Evolutionary conservation across 192 early-diverging fungal species (phyloP), one percentile per base, ranked within the genome.

Genomic region (Chytriomyces sp.): DNA sequence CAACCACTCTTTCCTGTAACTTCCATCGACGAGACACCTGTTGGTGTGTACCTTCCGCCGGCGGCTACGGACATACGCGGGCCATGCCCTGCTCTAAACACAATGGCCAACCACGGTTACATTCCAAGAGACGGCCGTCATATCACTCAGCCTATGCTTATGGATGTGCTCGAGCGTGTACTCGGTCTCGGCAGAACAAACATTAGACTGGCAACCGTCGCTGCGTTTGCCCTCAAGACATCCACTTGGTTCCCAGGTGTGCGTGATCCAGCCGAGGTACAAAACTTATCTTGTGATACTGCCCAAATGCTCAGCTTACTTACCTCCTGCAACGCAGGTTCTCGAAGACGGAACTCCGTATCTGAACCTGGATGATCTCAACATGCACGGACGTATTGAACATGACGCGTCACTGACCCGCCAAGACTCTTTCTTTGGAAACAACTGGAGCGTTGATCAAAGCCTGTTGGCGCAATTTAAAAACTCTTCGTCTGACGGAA

Each of bases 101-200:
- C 76, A 11, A 76, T 60, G 50, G 75, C 82, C 59, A 83, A 83
- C 79, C 79, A 81, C 57, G 82, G 82, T 64, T 77, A 64, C 78
- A 53, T 83, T 44, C 78, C 82, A 18, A 64, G 82, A 23, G 71
- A 77, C 66, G 82, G 82, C n/a, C n/a, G n/a, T 11, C 11, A 62
- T 7, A 74, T 75, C 67, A 71, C 78, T 10, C 13, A 53, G 16
- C 20, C 61, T 6, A 60, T 62, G 61, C 53, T 61, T 35, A 35
- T 35, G 28, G 28, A 35, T 35, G 28, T 35, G 28, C 28, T 35
- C 28, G 28, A 35, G 28, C 28, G 28, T 35, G 28, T 35, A 35
- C 28, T 35, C 28, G 28, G 28, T 35, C 28, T 35, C 28, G 28
- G 28, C 28, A 35, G 28, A 35, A 35, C 28, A 35, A 35, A 35